Percentiles rank a stretch among this genome's conserved stretches.
phyloP scores from a whole-genome alignment of 108 stramenopile species.

The Cylindrotheca fusiformis region DNA sequence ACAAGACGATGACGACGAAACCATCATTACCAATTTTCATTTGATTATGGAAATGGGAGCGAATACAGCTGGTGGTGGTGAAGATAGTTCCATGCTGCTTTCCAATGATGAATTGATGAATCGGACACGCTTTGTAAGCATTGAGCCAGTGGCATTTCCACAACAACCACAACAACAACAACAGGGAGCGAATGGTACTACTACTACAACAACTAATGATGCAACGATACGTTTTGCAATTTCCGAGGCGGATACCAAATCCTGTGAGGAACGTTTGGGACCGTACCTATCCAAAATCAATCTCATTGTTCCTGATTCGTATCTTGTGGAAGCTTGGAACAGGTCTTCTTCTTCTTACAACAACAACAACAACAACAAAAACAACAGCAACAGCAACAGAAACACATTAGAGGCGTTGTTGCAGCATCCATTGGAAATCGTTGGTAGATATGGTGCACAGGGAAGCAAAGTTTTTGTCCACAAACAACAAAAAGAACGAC shows the following conservation, averaged over 20 bases:
- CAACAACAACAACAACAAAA: no score
- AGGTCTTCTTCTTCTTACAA: not conserved
- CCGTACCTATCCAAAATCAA: slow-evolving; percentile 25
- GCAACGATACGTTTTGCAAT: not conserved
- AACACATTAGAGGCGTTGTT: no score
- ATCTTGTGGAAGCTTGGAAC: slow-evolving; percentile 4
- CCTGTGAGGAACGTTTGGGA: slow-evolving; percentile 6
- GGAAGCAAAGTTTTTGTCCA: no score
- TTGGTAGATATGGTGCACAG: no score
- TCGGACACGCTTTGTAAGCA: slow-evolving; percentile 27
- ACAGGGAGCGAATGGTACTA: no score
- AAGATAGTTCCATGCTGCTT: slow-evolving; percentile 39
- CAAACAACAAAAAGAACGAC: no score
- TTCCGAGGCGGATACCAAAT: slow-evolving; percentile 18
- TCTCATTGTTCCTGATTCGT: slow-evolving; percentile 8
- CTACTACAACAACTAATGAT: not conserved
- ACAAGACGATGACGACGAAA: not conserved
- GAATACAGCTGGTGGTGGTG: slow-evolving; percentile 33
- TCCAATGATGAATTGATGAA: slow-evolving; percentile 26
- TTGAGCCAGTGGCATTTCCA: slow-evolving; percentile 57
- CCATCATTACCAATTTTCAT: slow-evolving; percentile 16
- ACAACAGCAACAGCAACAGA: no score
- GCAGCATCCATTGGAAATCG: no score
- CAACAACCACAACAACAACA: slow-evolving; percentile 20
- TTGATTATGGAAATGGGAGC: slow-evolving; percentile 42